Evolutionary conservation across 2,329 filamentous ascomycete genomes (phyloP), one percentile per base, ranked within the genome.

Genomic region (Paradendryphiella salina): DNA sequence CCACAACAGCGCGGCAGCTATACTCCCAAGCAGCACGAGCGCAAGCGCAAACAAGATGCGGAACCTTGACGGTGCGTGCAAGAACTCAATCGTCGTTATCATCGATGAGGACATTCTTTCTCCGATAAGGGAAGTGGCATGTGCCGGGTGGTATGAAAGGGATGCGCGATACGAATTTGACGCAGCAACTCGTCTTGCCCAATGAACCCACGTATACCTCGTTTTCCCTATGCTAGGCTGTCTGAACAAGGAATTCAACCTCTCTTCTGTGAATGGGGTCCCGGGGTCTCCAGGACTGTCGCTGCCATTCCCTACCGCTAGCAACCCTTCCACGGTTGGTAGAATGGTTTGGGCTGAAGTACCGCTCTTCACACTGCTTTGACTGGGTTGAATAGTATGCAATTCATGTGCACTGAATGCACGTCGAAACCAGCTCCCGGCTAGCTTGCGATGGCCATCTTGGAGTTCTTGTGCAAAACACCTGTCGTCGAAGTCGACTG

Each of bases 141-240:
- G n/a, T 41, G 45, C 23, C 23, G 23, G 23, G 6, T 26, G 14
- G 33, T 43, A 9, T 23, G 45, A 15, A 32, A 40, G 4, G 2
- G 15, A 11, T 32, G 26, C 5, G 23, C 6, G 23, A 6, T 26
- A 6, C 6, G 33, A 15, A 31, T 67, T 64, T 1, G 50, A 47
- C 4, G 49, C 54, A 15, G 65, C 59, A 1, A 71, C 50, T 9
- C 73, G 64, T 37, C 73, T 66, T 4, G 72, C 75, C 75, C 75
- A 77, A 36, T 76, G 68, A 11, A 78, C 75, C 66, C 76, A 77
- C 9, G 70, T 74, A 45, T 74, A 77, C 32, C 71, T 60, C 6
- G 63, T 69, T 40, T 70, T 70, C 0, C 73, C 76, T 1, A 56
- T 51, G 5, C 39, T 48, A 0, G 75, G 76, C 0, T 63, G 38